Evolutionary conservation across 2,329 filamentous ascomycete species (phyloP).

Genomic region (Diaporthe citrichinensis): DNA sequence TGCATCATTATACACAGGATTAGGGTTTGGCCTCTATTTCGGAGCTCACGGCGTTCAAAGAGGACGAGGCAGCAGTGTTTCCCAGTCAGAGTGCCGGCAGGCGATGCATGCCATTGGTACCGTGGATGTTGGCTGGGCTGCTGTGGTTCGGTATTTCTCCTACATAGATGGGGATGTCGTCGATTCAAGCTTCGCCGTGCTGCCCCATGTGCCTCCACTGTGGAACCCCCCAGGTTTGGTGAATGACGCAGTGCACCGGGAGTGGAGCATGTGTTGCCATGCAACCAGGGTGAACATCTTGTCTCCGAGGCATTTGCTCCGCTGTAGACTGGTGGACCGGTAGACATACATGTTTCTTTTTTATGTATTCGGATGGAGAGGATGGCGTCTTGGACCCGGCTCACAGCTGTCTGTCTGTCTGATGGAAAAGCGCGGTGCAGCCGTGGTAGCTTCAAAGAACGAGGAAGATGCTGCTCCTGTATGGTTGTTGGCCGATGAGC

Average conservation of each 20-base stretch:
- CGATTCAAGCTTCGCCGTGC: conserved; percentile 24
- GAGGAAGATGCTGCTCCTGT: background rate
- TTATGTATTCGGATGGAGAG: background rate
- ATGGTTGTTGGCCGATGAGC: background rate
- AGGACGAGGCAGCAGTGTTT: background rate
- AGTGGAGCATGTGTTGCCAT: conserved; percentile 4
- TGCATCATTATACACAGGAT: conserved; percentile 1
- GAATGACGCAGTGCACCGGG: background rate
- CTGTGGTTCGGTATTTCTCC: background rate
- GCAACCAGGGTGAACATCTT: background rate
- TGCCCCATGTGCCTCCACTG: background rate
- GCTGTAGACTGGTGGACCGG: conserved; percentile 1
- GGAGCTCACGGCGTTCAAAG: conserved; percentile 30
- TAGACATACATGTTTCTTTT: background rate
- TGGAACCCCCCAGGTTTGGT: background rate
- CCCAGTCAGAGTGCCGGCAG: background rate
- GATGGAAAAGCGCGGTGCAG: background rate
- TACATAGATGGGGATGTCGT: conserved; percentile 5
- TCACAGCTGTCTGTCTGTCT: background rate
- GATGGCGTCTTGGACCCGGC: background rate
- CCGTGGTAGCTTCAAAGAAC: background rate
- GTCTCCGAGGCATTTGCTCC: too few species aligned
- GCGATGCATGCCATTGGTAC: background rate
- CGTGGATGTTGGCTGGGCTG: background rate
- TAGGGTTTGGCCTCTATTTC: conserved; percentile 5